phyloP scores from a whole-genome alignment of 2,329 filamentous ascomycete genomes.

The Didymella pinodella region DNA sequence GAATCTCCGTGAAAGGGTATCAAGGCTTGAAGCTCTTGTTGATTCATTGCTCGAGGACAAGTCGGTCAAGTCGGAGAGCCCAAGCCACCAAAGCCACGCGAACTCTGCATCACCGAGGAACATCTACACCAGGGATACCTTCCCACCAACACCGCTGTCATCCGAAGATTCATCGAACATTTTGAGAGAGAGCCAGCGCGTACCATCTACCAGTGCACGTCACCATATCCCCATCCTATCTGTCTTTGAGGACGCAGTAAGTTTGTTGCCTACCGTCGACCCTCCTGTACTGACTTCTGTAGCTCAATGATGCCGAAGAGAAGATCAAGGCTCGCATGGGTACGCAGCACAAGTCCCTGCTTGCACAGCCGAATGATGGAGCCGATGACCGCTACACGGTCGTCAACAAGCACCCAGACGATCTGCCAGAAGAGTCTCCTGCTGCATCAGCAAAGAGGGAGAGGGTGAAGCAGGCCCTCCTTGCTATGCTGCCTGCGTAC shows the following conservation, averaged over 20 bases:
- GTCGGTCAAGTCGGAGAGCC: constrained; percentile 41
- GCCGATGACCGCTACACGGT: constrained; percentile 40
- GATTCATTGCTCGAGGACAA: constrained; percentile 51
- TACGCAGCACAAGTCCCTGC: constrained; percentile 28
- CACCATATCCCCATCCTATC: constrained; percentile 51
- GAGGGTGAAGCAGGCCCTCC: constrained; percentile 46
- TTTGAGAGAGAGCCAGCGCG: constrained; percentile 34
- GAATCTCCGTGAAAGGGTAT: constrained; percentile 54
- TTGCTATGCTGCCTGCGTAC: constrained; percentile 46
- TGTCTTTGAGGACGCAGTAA: constrained; percentile 51
- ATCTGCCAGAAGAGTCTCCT: constrained; percentile 33
- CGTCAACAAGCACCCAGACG: constrained; percentile 42
- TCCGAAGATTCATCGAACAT: constrained; percentile 40
- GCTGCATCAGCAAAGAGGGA: constrained; percentile 44
- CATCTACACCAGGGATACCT: constrained; percentile 35
- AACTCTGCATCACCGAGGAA: constrained; percentile 41
- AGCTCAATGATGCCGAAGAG: constrained; percentile 50
- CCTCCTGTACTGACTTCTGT: constrained; percentile 23
- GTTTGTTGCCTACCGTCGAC: constrained; percentile 14
- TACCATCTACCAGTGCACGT: constrained; percentile 33
- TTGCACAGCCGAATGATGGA: constrained; percentile 21
- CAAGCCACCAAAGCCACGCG: constrained; percentile 31
- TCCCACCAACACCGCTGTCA: constrained; percentile 46
- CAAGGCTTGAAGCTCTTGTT: constrained; percentile 52
- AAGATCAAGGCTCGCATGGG: constrained; percentile 41